Evolutionary conservation across 257 asterid genomes (phyloP).

Genomic region (Ocimum tenuiflorum): DNA sequence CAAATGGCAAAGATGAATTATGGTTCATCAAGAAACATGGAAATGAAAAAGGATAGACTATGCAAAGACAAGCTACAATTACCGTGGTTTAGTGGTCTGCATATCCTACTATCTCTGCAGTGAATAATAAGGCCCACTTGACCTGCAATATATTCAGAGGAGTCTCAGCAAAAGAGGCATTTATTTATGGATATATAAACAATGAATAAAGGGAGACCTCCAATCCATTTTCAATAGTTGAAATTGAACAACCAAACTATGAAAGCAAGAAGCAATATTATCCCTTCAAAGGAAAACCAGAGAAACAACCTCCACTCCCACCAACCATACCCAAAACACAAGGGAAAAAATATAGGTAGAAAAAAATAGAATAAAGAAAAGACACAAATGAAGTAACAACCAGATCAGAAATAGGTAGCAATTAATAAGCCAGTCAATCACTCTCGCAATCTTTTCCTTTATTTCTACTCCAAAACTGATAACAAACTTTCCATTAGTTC

Average conservation of each 20-base stretch:
- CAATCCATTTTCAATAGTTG: constrained; percentile 28
- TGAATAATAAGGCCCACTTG: constrained; percentile 45
- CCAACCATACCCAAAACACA: constrained; percentile 55
- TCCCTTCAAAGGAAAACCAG: constrained; percentile 79
- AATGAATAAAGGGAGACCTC: constrained; percentile 17
- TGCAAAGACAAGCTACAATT: not conserved
- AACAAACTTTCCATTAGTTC: no score
- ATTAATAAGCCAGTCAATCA: constrained; percentile 30
- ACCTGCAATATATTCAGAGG: constrained; percentile 46
- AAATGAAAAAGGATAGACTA: not conserved
- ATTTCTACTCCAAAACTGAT: constrained; percentile 33
- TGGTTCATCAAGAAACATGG: not conserved
- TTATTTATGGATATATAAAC: constrained; percentile 20
- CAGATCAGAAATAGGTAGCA: constrained; percentile 30
- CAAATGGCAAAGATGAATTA: not conserved
- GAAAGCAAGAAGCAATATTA: constrained; percentile 36
- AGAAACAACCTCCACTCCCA: constrained; percentile 91
- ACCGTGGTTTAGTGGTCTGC: constrained; percentile 92
- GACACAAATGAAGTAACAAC: constrained; percentile 25
- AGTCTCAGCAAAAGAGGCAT: constrained; percentile 26
- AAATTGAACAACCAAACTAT: constrained; percentile 23
- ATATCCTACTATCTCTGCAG: constrained; percentile 31
- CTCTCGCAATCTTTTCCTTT: constrained; percentile 45
- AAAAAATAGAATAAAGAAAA: constrained; percentile 10
- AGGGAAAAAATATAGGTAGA: not conserved